Evolutionary conservation across 1,284 basidiomycete species (phyloP).

Genomic region (Pisolithus thermaeus): DNA sequence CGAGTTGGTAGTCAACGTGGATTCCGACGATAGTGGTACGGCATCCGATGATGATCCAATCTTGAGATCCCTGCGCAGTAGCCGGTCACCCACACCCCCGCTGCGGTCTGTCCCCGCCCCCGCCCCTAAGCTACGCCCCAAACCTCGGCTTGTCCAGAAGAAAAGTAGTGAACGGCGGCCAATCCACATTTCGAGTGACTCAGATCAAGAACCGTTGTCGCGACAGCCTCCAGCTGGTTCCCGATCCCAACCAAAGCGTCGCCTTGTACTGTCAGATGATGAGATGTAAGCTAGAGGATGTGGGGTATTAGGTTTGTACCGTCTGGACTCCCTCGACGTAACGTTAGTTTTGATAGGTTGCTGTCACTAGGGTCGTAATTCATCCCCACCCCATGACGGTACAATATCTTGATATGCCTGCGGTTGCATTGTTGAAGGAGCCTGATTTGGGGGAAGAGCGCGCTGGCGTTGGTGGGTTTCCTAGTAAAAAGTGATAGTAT

Average conservation of each 20-base stretch:
- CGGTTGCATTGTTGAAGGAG: no score
- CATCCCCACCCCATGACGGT: no score
- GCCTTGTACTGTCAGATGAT: constrained; percentile 42
- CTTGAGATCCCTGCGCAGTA: constrained; percentile 14
- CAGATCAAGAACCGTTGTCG: constrained; percentile 10
- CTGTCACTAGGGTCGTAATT: background rate
- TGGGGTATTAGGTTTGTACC: background rate
- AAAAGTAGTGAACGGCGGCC: constrained; percentile 1
- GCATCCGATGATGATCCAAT: constrained; percentile 20
- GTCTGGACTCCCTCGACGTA: constrained; percentile 5
- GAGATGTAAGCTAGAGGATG: constrained; percentile 28
- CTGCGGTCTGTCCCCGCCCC: background rate
- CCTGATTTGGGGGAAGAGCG: no score
- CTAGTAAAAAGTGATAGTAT: no score
- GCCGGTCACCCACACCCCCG: constrained; percentile 21
- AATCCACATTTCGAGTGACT: constrained; percentile 22
- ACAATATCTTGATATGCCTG: no score
- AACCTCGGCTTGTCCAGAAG: constrained; percentile 24
- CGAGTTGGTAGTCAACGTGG: background rate
- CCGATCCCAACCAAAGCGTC: constrained; percentile 25
- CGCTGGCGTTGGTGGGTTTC: no score
- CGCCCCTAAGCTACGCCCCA: constrained; percentile 20
- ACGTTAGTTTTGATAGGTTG: constrained; percentile 1
- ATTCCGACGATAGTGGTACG: constrained; percentile 11
- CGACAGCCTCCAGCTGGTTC: constrained; percentile 5